phyloP scores from a whole-genome alignment of 1,284 basidiomycete species.

The Leccinum solheimii region DNA sequence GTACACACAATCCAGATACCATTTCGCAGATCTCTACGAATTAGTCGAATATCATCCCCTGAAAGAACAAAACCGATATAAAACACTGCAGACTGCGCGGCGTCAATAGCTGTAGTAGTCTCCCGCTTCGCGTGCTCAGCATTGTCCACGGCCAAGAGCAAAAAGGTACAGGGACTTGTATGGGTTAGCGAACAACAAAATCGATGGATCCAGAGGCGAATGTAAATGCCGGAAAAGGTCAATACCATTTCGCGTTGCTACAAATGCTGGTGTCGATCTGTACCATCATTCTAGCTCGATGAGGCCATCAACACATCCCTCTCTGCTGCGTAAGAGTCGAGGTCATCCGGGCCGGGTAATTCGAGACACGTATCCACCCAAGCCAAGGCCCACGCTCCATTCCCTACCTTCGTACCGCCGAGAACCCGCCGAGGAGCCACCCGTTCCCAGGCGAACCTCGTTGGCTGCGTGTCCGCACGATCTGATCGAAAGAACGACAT shows the following conservation, averaged over 20 bases:
- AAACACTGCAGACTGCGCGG: too few species aligned
- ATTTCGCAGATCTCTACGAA: too few species aligned
- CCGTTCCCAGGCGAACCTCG: constrained; percentile 58
- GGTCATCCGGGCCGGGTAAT: constrained; percentile 28
- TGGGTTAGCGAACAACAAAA: too few species aligned
- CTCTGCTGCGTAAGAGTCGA: constrained; percentile 19
- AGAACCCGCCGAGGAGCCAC: constrained; percentile 50
- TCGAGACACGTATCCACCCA: constrained; percentile 78
- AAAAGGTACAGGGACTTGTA: too few species aligned
- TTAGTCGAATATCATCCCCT: too few species aligned
- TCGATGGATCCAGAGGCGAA: too few species aligned
- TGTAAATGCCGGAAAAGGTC: background rate
- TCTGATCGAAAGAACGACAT: constrained; percentile 42
- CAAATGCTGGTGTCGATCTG: background rate
- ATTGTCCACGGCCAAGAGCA: too few species aligned
- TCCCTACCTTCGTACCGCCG: constrained; percentile 71
- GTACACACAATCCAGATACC: too few species aligned
- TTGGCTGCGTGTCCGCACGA: constrained; percentile 71
- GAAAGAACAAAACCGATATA: too few species aligned
- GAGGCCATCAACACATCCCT: constrained; percentile 23
- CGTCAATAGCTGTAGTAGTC: too few species aligned
- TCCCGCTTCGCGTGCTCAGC: too few species aligned
- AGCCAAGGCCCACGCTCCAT: constrained; percentile 74
- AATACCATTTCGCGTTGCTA: constrained; percentile 7
- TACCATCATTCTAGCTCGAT: constrained; percentile 11